phyloP scores from a whole-genome alignment of 2,329 filamentous ascomycete genomes.

The Acephala macrosclerotiorum region DNA sequence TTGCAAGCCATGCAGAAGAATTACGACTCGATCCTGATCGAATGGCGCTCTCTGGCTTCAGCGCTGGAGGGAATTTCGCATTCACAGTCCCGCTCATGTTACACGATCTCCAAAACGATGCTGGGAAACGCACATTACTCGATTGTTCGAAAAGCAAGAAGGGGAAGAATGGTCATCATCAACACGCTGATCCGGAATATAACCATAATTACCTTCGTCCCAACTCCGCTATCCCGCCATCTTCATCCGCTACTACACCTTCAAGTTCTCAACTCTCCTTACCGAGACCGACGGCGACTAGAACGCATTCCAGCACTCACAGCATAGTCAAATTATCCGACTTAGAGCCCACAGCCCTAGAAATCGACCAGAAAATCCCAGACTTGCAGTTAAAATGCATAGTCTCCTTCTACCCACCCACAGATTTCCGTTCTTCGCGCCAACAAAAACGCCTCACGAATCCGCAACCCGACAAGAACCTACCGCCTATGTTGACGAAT shows the following conservation, averaged over 20 bases:
- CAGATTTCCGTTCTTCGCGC: conserved; percentile 66
- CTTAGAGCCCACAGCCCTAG: conserved; percentile 42
- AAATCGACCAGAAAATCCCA: conserved; percentile 45
- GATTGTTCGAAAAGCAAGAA: conserved; percentile 11
- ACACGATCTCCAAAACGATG: conserved; percentile 49
- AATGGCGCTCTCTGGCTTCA: conserved; percentile 69
- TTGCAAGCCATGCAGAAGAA: conserved; percentile 61
- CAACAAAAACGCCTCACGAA: conserved; percentile 62
- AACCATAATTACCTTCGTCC: conserved; percentile 5
- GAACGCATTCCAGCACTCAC: conserved; percentile 18
- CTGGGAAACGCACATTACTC: conserved; percentile 47
- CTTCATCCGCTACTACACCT: conserved; percentile 2
- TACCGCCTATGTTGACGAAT: conserved; percentile 64
- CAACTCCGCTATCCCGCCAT: background rate
- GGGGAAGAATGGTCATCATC: conserved; percentile 2
- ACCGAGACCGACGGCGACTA: conserved; percentile 12
- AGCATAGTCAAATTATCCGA: conserved; percentile 40
- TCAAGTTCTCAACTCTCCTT: conserved; percentile 30
- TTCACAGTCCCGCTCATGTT: conserved; percentile 50
- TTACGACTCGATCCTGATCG: conserved; percentile 63
- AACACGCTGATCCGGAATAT: background rate
- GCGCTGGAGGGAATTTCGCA: conserved; percentile 53
- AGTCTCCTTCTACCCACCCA: conserved; percentile 67
- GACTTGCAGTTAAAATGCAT: conserved; percentile 59
- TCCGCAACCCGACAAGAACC: conserved; percentile 61